These are phyloP conservation scores for Gonium pectorale DNA, from an alignment of 139 green algal genomes.

Conservation along the genomic window DNA sequence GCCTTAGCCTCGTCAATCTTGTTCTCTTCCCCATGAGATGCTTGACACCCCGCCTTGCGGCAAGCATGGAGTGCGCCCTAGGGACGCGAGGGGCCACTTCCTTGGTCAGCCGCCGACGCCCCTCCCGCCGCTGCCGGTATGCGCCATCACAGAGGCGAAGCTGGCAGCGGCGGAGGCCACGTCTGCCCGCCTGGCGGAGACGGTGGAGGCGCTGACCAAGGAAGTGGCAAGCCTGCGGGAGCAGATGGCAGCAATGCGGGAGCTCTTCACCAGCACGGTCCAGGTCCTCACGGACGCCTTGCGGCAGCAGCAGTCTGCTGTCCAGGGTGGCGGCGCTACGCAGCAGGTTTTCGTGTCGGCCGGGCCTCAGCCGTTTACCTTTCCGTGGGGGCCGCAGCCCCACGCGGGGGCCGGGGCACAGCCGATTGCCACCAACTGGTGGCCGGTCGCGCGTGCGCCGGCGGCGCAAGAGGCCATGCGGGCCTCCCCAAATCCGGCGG, in stretches of 20 bases:
- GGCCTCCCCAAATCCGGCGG: too few species aligned
- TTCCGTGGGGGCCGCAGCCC: too few species aligned
- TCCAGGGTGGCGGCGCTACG: too few species aligned
- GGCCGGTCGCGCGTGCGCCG: too few species aligned
- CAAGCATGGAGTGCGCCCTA: too few species aligned
- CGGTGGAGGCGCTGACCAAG: background rate
- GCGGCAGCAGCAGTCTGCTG: background rate
- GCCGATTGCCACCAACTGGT: background rate
- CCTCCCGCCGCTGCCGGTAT: background rate
- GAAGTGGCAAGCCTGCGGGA: background rate
- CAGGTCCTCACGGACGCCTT: background rate
- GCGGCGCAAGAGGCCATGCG: too few species aligned
- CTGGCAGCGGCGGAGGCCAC: background rate
- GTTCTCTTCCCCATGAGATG: too few species aligned
- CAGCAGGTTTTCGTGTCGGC: background rate
- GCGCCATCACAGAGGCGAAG: conserved; percentile 5
- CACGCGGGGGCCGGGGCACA: background rate
- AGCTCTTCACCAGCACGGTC: background rate
- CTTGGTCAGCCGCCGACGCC: background rate
- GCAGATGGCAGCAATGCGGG: background rate
- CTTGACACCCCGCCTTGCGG: too few species aligned
- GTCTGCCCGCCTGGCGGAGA: background rate
- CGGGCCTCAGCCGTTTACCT: background rate
- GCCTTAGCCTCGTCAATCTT: too few species aligned
- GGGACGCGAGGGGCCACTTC: background rate